Base-by-base conservation (phyloP, 495 filamentous ascomycete species). In the Aspergillus sparsus region DNA sequence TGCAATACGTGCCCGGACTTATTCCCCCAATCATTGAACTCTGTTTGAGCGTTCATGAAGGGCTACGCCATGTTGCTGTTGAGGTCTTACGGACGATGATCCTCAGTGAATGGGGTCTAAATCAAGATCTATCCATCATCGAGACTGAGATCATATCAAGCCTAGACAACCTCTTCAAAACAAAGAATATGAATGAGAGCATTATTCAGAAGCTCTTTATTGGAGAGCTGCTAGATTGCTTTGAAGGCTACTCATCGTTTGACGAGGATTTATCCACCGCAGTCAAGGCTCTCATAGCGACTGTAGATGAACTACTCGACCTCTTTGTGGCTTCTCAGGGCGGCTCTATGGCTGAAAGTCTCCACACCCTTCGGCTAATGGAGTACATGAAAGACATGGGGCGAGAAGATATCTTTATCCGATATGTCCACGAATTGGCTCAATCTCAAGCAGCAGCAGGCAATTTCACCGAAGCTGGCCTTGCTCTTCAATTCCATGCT, bases 61-160 rank as follows among this genome's bases (percentile, higher is more conserved):
- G 92, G 2, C 74, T 99, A 57, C 82, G 95, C 59, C 84, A 86
- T 58, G 93, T 94, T 65, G 94, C 94, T 10, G 90, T 98, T 32
- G 89, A 93, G 74, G 89, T 98, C 34, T 74, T 99, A 41, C 91
- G 96, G 68, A 95, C 90, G 11, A 98, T 99, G 95, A 96, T 98
- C 56, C 86, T 98, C 61, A 95, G 92, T 71, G 93, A 98, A 75
- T 99, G 94, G 94, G 93, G 89, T n/a, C 75, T 98, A 56, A 97
- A 91, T 65, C 87, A 96, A 68, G 93, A 98, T 66, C 77, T 99
- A 18, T 89, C 87, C 11, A 87, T 95, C 58, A 89, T 99, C 54
- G 93, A 98, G 70, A 93, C 92, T 5, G 95, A 97, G 74, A 92
- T 97, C 80, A 96, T 99, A 66, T 93, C 97, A 65, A 95, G 90